phyloP scores from a whole-genome alignment of 306 rosid species.

The Arachis hypogaea region DNA sequence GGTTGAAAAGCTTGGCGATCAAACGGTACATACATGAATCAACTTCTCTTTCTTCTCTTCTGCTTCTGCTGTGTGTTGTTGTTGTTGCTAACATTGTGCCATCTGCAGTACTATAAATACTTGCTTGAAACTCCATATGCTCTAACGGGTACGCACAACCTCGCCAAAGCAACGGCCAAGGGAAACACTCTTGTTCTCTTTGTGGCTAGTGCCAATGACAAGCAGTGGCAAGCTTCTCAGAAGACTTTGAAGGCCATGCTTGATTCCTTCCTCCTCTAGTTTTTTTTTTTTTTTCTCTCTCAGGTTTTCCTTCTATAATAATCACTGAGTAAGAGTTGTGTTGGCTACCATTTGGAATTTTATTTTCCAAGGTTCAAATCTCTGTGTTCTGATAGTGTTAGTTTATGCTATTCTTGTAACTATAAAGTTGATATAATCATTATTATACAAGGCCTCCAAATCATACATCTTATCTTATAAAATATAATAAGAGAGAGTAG shows the following conservation, averaged over 20 bases:
- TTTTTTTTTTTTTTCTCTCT: slow-evolving; percentile 24
- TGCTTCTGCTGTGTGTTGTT: too few relatives aligned
- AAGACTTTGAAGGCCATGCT: slow-evolving; percentile 79
- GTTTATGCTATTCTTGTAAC: neutral
- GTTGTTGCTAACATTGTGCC: slow-evolving; percentile 6
- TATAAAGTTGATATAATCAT: too few relatives aligned
- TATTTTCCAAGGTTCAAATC: slow-evolving; percentile 27
- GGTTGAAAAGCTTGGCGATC: slow-evolving; percentile 80
- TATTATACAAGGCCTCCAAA: too few relatives aligned
- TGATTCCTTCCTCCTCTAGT: slow-evolving; percentile 80
- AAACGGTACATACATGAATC: slow-evolving; percentile 54
- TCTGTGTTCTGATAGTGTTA: slow-evolving; percentile 11
- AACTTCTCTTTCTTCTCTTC: too few relatives aligned
- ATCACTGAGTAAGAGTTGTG: slow-evolving; percentile 28
- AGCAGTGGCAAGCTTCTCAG: slow-evolving; percentile 84
- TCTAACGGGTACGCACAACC: slow-evolving; percentile 91
- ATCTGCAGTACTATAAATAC: slow-evolving; percentile 82
- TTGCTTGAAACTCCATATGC: slow-evolving; percentile 91
- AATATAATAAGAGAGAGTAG: too few relatives aligned
- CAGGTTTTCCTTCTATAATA: slow-evolving; percentile 26
- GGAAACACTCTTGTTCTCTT: slow-evolving; percentile 90
- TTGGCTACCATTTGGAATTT: slow-evolving; percentile 12
- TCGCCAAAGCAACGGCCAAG: slow-evolving; percentile 96
- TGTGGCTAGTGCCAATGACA: slow-evolving; percentile 91
- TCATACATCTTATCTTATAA: too few relatives aligned